A percentile compares a stretch with the other conserved stretches of the same genome.
Evolutionary conservation across 1,284 basidiomycete species (phyloP).

Genomic region (Microbotryum silenes-acaulis): DNA sequence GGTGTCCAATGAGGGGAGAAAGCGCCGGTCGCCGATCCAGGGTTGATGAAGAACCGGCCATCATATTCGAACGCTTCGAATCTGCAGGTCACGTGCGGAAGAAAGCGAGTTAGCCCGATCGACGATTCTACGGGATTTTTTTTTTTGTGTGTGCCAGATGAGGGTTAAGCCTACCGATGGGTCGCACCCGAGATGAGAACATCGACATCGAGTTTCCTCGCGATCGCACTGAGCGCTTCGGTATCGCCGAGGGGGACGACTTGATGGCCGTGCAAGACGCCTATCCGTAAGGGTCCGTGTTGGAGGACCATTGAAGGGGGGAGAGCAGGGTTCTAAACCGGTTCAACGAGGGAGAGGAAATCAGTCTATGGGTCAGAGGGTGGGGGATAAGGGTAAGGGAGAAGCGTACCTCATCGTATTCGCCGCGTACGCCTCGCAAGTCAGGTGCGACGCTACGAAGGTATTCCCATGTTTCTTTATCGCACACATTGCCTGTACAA

Average conservation of each 20-base stretch:
- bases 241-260: constrained; percentile 85
- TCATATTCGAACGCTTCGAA: constrained; percentile 93
- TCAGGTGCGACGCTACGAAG: constrained; percentile 94
- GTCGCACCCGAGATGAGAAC: constrained; percentile 90
- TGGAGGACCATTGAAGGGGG: constrained; percentile 74
- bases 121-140: no score
- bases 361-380: no score
- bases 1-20: constrained; percentile 41
- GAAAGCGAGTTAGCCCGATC: no score
- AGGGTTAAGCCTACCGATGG: constrained; percentile 59
- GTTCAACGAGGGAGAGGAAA: neutral
- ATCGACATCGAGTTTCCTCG: constrained; percentile 94
- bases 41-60: constrained; percentile 89
- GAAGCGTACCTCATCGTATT: constrained; percentile 69
- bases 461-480: constrained; percentile 95
- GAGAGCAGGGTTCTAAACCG: constrained; percentile 55
- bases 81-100: constrained; percentile 43
- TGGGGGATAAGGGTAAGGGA: no score
- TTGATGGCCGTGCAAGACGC: constrained; percentile 91
- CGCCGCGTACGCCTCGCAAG: constrained; percentile 83
- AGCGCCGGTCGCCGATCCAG: constrained; percentile 89
- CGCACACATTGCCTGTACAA: constrained; percentile 95
- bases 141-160: neutral
- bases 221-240: constrained; percentile 76
- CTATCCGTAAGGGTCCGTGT: constrained; percentile 83